phyloP scores from a whole-genome alignment of 2,329 filamentous ascomycete species.

The Colletotrichum simmondsii region DNA sequence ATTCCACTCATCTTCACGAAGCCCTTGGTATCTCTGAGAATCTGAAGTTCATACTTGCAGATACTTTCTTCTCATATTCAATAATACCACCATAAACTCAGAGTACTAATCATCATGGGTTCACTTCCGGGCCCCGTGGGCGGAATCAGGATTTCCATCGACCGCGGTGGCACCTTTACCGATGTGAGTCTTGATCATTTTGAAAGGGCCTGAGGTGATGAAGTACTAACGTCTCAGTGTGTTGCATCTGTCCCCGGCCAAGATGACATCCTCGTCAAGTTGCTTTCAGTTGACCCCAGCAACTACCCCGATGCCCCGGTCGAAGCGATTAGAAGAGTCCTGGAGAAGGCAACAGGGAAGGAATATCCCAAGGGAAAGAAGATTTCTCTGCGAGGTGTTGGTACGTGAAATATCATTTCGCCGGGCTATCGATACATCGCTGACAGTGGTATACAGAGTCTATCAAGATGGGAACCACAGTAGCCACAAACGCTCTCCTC shows the following conservation, averaged over 20 bases:
- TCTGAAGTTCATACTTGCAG: neutral
- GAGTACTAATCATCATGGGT: constrained; percentile 1
- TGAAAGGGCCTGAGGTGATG: constrained; percentile 53
- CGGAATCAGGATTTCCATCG: constrained; percentile 37
- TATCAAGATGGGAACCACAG: constrained; percentile 83
- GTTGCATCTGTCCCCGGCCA: constrained; percentile 28
- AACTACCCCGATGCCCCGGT: constrained; percentile 81
- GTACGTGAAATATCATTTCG: neutral
- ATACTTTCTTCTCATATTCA: too few relatives aligned
- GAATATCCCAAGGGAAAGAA: constrained; percentile 43
- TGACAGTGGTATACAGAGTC: constrained; percentile 56
- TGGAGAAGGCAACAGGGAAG: constrained; percentile 46
- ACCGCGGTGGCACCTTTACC: constrained; percentile 68
- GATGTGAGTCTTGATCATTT: constrained; percentile 73
- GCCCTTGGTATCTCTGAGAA: neutral
- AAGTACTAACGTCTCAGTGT: neutral
- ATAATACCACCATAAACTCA: neutral
- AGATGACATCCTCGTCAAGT: constrained; percentile 77
- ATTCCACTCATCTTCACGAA: neutral
- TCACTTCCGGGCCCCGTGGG: constrained; percentile 27
- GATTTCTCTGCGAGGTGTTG: constrained; percentile 39
- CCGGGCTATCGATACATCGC: too few relatives aligned
- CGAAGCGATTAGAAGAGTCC: constrained; percentile 72
- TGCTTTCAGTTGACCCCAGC: constrained; percentile 76
- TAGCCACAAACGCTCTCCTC: constrained; percentile 81